Conservation (phyloP, 768 basidiomycete species). For the Crucibulum laeve region DNA sequence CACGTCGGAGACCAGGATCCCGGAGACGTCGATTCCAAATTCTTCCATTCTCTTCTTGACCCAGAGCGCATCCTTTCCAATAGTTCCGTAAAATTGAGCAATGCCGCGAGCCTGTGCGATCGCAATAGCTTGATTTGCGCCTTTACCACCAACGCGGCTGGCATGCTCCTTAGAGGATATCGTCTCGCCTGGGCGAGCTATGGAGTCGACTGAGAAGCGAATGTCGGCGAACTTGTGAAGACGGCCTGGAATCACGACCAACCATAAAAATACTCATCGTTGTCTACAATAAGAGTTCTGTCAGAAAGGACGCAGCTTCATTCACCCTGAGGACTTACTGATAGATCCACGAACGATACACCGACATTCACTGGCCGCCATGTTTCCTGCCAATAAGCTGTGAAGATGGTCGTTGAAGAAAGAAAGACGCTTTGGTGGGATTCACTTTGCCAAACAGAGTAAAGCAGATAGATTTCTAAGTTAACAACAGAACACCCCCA, state of each 20-base stretch:
- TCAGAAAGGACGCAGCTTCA: constrained; percentile 1
- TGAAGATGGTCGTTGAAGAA: neutral
- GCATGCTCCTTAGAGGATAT: constrained; percentile 47
- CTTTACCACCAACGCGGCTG: constrained; percentile 55
- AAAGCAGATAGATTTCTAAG: too few relatives aligned
- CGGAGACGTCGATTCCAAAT: constrained; percentile 34
- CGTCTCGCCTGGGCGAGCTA: constrained; percentile 56
- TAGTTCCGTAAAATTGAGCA: constrained; percentile 45
- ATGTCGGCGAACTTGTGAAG: neutral
- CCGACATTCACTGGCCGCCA: constrained; percentile 7
- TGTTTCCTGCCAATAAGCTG: too few relatives aligned
- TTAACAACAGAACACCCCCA: neutral
- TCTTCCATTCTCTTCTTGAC: constrained; percentile 32
- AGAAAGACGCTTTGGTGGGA: too few relatives aligned
- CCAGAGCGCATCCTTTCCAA: constrained; percentile 52
- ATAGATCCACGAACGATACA: constrained; percentile 47
- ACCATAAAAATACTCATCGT: constrained; percentile 59
- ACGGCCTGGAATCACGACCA: neutral
- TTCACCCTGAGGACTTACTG: too few relatives aligned
- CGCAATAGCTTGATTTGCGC: constrained; percentile 61
- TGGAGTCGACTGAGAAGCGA: constrained; percentile 36
- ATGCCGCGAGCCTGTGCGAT: constrained; percentile 46
- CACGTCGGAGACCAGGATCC: constrained; percentile 36
- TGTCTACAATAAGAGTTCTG: constrained; percentile 26
- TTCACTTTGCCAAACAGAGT: too few relatives aligned